Percentiles rank a stretch among this genome's conserved stretches.
Conservation (phyloP, 495 filamentous ascomycete genomes). For the Aspergillus mulundensis region DNA sequence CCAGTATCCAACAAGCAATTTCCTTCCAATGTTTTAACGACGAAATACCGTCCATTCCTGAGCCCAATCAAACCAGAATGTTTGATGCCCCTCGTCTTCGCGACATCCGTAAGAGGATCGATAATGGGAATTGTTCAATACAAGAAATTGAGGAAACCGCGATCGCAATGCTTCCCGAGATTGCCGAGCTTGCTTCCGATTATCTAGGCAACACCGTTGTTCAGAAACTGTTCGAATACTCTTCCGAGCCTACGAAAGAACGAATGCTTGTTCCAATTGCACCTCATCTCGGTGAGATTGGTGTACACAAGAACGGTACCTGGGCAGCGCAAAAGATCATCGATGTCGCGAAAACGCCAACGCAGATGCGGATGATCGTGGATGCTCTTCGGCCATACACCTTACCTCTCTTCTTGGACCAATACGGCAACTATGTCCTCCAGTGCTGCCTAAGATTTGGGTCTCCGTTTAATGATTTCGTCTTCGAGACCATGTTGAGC, state of each 20-base stretch:
- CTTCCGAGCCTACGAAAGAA: conserved; percentile 84
- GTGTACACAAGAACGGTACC: conserved; percentile 97
- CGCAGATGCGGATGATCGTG: conserved; percentile 80
- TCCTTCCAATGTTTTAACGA: conserved; percentile 64
- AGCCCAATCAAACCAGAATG: conserved; percentile 84
- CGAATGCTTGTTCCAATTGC: conserved; percentile 85
- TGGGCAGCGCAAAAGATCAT: conserved; percentile 99
- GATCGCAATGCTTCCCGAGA: conserved; percentile 87
- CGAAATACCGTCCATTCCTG: conserved; percentile 85
- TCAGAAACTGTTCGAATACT: conserved; percentile 95
- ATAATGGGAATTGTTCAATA: conserved; percentile 81
- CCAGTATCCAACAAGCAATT: conserved; percentile 71
- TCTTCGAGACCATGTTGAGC: conserved; percentile 95
- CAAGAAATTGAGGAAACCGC: conserved; percentile 92
- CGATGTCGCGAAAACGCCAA: conserved; percentile 81
- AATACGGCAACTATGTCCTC: conserved; percentile 97
- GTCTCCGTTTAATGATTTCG: conserved; percentile 85
- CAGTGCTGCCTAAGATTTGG: conserved; percentile 94
- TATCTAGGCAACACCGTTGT: conserved; percentile 99
- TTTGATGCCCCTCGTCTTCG: conserved; percentile 94
- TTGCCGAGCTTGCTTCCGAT: conserved; percentile 89
- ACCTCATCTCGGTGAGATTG: conserved; percentile 92
- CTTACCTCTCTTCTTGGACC: conserved; percentile 88
- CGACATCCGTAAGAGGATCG: conserved; percentile 95
- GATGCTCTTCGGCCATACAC: conserved; percentile 79